phyloP scores from a whole-genome alignment of 371 early-diverging fungal genomes.

The Parasitella parasitica region DNA sequence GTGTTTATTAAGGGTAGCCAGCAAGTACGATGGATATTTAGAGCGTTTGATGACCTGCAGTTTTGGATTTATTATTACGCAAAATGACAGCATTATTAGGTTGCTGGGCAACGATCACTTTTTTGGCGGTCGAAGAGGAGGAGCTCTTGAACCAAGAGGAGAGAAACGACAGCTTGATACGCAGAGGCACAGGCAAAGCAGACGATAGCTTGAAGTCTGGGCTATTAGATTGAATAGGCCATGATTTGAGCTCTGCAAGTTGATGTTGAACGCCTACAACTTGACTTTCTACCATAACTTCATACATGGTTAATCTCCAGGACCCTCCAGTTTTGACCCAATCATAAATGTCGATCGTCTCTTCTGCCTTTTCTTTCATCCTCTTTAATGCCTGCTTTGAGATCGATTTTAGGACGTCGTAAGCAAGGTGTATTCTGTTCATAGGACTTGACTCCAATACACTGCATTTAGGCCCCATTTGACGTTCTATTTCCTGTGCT shows the following conservation, averaged over 20 bases:
- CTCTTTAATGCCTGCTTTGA: conserved; percentile 18
- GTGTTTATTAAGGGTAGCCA: background rate
- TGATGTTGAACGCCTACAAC: conserved; percentile 35
- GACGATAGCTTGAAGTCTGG: conserved; percentile 5
- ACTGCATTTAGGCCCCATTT: conserved; percentile 13
- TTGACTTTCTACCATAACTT: conserved; percentile 36
- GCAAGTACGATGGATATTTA: background rate
- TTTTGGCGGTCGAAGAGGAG: background rate
- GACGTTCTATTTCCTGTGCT: conserved; percentile 15
- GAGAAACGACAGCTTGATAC: conserved; percentile 22
- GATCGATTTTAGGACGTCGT: conserved; percentile 27
- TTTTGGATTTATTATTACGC: conserved; percentile 5
- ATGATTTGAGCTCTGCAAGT: conserved; percentile 17
- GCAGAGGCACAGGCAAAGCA: conserved; percentile 25
- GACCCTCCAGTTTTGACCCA: conserved; percentile 31
- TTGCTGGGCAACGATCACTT: background rate
- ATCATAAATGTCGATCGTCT: conserved; percentile 27
- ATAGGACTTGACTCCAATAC: conserved; percentile 19
- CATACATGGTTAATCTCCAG: conserved; percentile 29
- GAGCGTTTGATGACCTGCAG: background rate
- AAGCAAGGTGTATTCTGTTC: conserved; percentile 31
- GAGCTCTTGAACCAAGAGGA: conserved; percentile 30
- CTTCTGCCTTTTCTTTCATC: conserved; percentile 26
- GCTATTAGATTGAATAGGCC: conserved; percentile 20
- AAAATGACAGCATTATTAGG: conserved; percentile 15